A percentile compares a stretch with the other conserved stretches of the same genome.
phyloP scores from a whole-genome alignment of 495 filamentous ascomycete species.

The Xylaria palmicola region DNA sequence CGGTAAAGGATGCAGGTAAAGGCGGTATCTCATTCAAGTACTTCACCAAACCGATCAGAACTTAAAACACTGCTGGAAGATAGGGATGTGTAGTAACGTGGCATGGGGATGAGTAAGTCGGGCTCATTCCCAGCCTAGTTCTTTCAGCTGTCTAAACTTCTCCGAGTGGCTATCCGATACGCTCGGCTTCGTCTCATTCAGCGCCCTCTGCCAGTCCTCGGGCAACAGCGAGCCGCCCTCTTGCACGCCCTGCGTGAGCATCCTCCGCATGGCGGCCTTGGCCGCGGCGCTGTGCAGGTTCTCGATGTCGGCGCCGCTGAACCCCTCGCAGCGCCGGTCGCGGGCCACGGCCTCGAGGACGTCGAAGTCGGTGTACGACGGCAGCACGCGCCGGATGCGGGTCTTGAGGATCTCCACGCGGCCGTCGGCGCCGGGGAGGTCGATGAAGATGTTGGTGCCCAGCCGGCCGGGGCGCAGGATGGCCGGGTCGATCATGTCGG shows the following conservation, averaged over 20 bases:
- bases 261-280: conserved; percentile 59
- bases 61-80: no score
- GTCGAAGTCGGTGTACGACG: conserved; percentile 36
- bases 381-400: conserved; percentile 41
- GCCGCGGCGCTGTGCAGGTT: conserved; percentile 76
- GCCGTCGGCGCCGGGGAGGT: conserved; percentile 75
- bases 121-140: conserved; percentile 29
- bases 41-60: no score
- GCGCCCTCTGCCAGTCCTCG: conserved; percentile 76
- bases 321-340: conserved; percentile 70
- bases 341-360: conserved; percentile 60
- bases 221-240: conserved; percentile 47
- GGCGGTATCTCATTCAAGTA: no score
- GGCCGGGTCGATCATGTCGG: conserved; percentile 94
- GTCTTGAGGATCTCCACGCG: conserved; percentile 83
- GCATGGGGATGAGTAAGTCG: no score
- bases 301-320: conserved; percentile 85
- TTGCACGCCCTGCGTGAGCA: conserved; percentile 43
- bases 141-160: conserved; percentile 65
- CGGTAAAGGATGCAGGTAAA: no score
- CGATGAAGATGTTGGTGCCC: conserved; percentile 86
- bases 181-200: conserved; percentile 70
- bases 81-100: no score
- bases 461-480: conserved; percentile 92
- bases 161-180: conserved; percentile 63